phyloP scores from a whole-genome alignment of 352 stramenopile species.

The Nothophytophthora sp. region DNA sequence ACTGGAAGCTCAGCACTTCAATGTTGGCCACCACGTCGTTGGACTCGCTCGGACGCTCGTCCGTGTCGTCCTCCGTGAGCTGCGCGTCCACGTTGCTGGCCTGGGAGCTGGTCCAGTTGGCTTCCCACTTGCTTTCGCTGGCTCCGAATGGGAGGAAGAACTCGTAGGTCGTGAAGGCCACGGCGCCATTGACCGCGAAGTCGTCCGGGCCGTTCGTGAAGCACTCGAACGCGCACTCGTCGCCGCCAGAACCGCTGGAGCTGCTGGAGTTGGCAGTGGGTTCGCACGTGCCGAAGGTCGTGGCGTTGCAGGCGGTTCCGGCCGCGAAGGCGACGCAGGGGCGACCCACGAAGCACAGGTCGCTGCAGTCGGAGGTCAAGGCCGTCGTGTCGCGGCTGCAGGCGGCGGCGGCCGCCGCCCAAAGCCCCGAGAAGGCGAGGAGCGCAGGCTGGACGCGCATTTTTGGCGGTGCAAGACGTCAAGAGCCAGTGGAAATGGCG shows the following conservation, averaged over 20 bases:
- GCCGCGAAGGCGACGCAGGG: slow-evolving; percentile 54
- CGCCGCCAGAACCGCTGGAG: slow-evolving; percentile 15
- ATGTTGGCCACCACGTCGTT: slow-evolving; percentile 34
- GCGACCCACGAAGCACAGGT: slow-evolving; percentile 50
- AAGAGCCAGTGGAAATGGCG: too few species aligned
- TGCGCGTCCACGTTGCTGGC: slow-evolving; percentile 18
- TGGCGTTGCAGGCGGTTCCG: slow-evolving; percentile 18
- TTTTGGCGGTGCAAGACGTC: too few species aligned
- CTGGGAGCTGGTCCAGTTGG: slow-evolving; percentile 43
- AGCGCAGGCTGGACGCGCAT: too few species aligned
- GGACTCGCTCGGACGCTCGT: slow-evolving; percentile 38
- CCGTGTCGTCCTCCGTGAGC: slow-evolving; percentile 8
- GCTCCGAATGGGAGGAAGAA: slow-evolving; percentile 62
- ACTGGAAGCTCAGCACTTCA: slow-evolving; percentile 34
- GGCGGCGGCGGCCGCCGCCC: slow-evolving; percentile 6
- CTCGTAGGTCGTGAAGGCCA: slow-evolving; percentile 49
- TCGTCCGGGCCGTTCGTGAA: slow-evolving; percentile 51
- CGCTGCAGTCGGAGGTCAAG: slow-evolving; percentile 51
- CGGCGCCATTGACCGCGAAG: slow-evolving; percentile 40
- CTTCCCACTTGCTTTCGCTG: slow-evolving; percentile 44
- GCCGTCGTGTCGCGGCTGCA: slow-evolving; percentile 45
- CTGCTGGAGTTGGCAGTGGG: slow-evolving; percentile 13
- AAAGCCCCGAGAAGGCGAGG: slow-evolving; percentile 4
- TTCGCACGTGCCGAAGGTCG: slow-evolving; percentile 20
- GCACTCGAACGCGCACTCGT: slow-evolving; percentile 50